Base-by-base conservation (phyloP, 2,329 filamentous ascomycete species). In the Fusarium dimerum region DNA sequence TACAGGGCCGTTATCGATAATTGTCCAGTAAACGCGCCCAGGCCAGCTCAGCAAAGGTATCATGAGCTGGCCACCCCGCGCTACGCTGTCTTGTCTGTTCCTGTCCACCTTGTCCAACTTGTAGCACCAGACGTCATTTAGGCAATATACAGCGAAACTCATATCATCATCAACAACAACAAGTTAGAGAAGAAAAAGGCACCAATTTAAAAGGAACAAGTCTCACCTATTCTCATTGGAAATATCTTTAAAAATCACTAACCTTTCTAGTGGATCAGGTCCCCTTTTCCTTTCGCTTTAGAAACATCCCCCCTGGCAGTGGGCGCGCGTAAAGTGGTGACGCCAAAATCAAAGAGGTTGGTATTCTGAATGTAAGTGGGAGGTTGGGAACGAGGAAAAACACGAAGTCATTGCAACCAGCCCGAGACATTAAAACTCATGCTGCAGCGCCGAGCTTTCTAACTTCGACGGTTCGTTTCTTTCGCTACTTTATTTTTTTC, bases 331-430 rank as follows among this genome's bases (percentile, higher is more conserved):
- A 45, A 54, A 57, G 54, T 55, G 55, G 55, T 47, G 45, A 56
- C 54, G 30, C 42, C 44, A 50, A 36, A 38, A 45, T 50, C 47
- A 59, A 58, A 54, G 68, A 68, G 68, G 68, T 54, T 71, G 67
- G 68, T 56, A 26, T 26, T 26, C 20, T 36, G 13, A 36, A 9
- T 66, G 62, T 66, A 69, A 69, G 67, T 68, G 57, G 66, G 69
- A 71, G 69, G 69, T 66, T 70, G 69, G 69, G 69, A 64, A 50
- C 50, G 11, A 36, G 54, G 55, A 52, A 7, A 26, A 26, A 26
- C 20, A 57, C 54, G 54, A 66, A 61, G 57, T 51, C 57, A 56
- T 56, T 51, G 39, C 16, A 16, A 59, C 59, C 61, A 57, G 57
- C 63, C 61, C 50, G 49, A 59, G 20, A 51, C 32, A 62, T 63